Base-by-base conservation (phyloP, 176 grass and related monocot genomes). In the Carex cristatella region DNA sequence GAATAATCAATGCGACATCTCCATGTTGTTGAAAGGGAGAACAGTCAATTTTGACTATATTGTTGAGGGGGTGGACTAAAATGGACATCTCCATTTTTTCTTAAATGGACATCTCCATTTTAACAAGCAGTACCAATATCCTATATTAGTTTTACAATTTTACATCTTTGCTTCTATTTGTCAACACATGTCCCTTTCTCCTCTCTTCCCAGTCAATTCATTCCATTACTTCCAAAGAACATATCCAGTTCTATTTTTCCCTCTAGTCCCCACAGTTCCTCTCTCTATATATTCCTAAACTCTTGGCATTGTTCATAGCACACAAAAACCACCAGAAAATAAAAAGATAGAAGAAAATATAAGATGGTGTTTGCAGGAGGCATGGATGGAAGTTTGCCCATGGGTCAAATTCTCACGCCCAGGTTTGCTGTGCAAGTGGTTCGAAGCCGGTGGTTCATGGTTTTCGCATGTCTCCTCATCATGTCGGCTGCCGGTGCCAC, bases 391-490 rank as follows among this genome's bases (percentile, higher is more conserved):
- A 63, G 81, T 32, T 55, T 83, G 42, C 64, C 81, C 19, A 32
- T 68, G 27, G 40, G 64, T 23, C 81, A 83, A 32, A 79, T 92
- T 81, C 85, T 83, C 56, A 82, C 88, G n/a, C 7, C 71, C 1
- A 2, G 48, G 3, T 94, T 94, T 82, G 92, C 84, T 0, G 78
- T 81, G 10, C 95, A 94, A 79, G 89, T 98, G 12, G 48, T 82
- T 0, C 38, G 81, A 7, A 91, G 95, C 3, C 91, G 92, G 15
- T 98, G 95, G 95, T 98, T 98, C 86, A 94, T 90, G 58, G 89
- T 93, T 67, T 94, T 91, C 86, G 95, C 92, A 15, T 93, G 92
- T 86, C 83, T 98, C 31, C 82, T 94, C 0, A 90, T 98, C 89
- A 89, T 98, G 79, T 23, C 92, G 31, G 82, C 92, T 1, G 87